Evolutionary conservation across 1,284 basidiomycete species (phyloP), one percentile per base, ranked within the genome.

Genomic region (Ustilago tritici): DNA sequence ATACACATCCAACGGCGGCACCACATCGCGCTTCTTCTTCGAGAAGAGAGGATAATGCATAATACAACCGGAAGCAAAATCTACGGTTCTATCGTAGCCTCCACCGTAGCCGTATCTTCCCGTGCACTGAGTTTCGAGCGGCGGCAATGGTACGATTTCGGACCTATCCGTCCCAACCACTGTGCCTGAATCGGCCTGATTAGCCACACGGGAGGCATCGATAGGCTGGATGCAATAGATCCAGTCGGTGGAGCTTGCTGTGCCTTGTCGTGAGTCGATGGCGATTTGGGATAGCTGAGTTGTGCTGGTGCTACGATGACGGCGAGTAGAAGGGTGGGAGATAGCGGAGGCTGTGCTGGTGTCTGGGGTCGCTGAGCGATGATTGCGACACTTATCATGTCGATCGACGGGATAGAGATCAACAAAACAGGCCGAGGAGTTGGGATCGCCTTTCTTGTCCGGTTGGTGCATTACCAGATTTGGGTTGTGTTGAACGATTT

Each of bases 31-130:
- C 50, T 60, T 65, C 32, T 35, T 56, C 14, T 56, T 49, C 38
- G 52, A 9, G 36, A 64, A 75, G 12, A 75, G 34, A 12, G 72
- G 66, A 43, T 75, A 61, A 31, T 69, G 64, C 59, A 66, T 62
- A 7, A 75, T 69, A 41, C 72, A 69, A 0, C 72, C 72, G 0
- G 63, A 66, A 5, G 63, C 56, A 41, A 66, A 53, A 32, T 75
- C 72, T 2, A 59, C 70, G 6, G 64, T 36, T 9, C 53, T 59
- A 28, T 50, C 35, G 31, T 68, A 69, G 6, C 28, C 56, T 4
- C 52, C 4, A 0, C 54, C 66, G 14, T 70, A 70, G 3, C 61
- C 65, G 28, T 53, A 56, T 31, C 57, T 38, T 15, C 36, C 36
- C 41, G 47, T 19, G 43, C 43, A 7, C 43, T 14, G 40, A 6